Conservation (phyloP, 2,329 filamentous ascomycete species). For the Phoma herbarum region DNA sequence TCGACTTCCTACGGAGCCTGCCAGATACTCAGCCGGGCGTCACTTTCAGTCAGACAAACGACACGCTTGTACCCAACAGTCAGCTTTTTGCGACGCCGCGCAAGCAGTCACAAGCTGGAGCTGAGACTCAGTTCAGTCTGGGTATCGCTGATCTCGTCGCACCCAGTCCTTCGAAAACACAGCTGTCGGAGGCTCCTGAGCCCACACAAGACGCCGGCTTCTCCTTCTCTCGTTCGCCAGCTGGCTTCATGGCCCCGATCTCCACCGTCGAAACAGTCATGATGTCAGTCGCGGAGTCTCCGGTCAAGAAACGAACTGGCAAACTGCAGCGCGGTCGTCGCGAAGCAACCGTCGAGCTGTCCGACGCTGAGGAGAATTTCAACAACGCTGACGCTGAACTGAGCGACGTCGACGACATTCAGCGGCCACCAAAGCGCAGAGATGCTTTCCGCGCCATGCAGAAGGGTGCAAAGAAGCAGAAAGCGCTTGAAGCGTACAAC, state of each 20-base stretch:
- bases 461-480: slow-evolving; percentile 68
- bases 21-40: slow-evolving; percentile 65
- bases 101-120: slow-evolving; percentile 31
- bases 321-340: slow-evolving; percentile 60
- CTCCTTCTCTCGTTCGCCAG: slow-evolving; percentile 71
- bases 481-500: slow-evolving; percentile 67
- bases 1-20: slow-evolving; percentile 60
- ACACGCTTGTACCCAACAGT: slow-evolving; percentile 64
- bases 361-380: slow-evolving; percentile 58
- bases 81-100: slow-evolving; percentile 54
- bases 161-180: slow-evolving; percentile 59
- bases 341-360: slow-evolving; percentile 51
- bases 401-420: slow-evolving; percentile 38
- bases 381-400: slow-evolving; percentile 27
- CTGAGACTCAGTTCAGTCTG: slow-evolving; percentile 38
- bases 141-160: slow-evolving; percentile 50
- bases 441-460: slow-evolving; percentile 76
- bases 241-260: slow-evolving; percentile 68
- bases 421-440: slow-evolving; percentile 50
- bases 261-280: slow-evolving; percentile 78
- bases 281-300: slow-evolving; percentile 67
- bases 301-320: slow-evolving; percentile 69
- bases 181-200: slow-evolving; percentile 74
- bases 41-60: slow-evolving; percentile 68
- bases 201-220: slow-evolving; percentile 85